Base-by-base conservation (phyloP, 768 basidiomycete species). In the Russula griseocarnosa region DNA sequence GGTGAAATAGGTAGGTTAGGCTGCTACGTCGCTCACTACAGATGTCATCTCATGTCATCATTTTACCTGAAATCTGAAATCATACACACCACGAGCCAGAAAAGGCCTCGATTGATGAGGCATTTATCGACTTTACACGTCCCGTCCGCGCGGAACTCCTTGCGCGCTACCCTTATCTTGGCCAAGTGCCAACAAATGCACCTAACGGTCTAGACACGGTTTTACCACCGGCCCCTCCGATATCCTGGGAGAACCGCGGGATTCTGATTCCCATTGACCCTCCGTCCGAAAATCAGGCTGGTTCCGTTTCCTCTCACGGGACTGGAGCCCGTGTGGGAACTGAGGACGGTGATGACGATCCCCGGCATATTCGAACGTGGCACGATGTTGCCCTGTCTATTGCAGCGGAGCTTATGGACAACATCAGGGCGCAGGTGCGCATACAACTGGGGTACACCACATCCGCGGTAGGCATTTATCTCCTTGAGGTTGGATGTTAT, bases 71-170 rank as follows among this genome's bases (percentile, higher is more conserved):
- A 13, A 28, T 22, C 10, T 34, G 34, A 40, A 18, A 40, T 40
- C 38, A 16, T 18, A 6, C 8, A 51, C 44, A 22, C 11, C 22
- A 28, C 32, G 18, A 34, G 54, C 13, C 73, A 94, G 96, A 99
- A 76, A 97, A 95, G 73, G 97, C 97, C 26, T 96, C 93, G 0
- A 97, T 98, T 40, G 97, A 98, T 70, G 97, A 99, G 71, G 94
- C 92, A 0, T 99, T 95, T 74, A 85, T 98, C 61, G 96, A 98
- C 73, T 83, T 98, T 61, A 91, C 94, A 3, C 80, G 80, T 10
- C 87, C 88, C 38, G 86, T 93, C n/a, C 86, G 91, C 42, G 83
- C 87, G 61, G 77, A 82, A 51, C 75, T 99, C 2, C 76, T 98
- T 3, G 79, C 83, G 55, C 79, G 85, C 47, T 92, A 88, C 70